Percentiles rank a stretch among this genome's conserved stretches.
Conservation (phyloP, 345 rosid genomes). For the Lumnitzera littorea region DNA sequence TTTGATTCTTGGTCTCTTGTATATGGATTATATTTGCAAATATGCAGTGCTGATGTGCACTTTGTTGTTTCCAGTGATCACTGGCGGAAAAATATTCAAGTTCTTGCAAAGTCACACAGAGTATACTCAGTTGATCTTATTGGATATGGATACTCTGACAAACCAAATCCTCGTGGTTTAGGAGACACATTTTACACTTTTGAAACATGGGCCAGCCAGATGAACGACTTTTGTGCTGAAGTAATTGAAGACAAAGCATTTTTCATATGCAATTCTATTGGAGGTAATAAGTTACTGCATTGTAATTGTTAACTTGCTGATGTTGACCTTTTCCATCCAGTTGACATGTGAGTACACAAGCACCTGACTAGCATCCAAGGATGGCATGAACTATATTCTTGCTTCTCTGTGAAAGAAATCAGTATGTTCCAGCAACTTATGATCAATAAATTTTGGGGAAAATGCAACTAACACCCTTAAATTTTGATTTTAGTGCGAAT, state of each 20-base stretch:
- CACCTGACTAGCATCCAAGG: too few species aligned
- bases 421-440: too few species aligned
- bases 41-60: background rate
- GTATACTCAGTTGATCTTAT: slow-evolving; percentile 82
- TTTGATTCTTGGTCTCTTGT: too few species aligned
- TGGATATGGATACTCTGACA: slow-evolving; percentile 88
- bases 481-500: too few species aligned
- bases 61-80: slow-evolving; percentile 46
- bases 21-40: background rate
- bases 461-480: too few species aligned
- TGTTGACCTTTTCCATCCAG: too few species aligned
- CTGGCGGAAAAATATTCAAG: slow-evolving; percentile 77
- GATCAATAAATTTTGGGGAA: too few species aligned
- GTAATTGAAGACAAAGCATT: slow-evolving; percentile 79
- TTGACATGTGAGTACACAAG: too few species aligned
- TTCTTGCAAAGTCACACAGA: slow-evolving; percentile 66
- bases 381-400: too few species aligned
- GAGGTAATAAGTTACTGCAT: slow-evolving; percentile 42
- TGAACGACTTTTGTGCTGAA: slow-evolving; percentile 61
- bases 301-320: background rate
- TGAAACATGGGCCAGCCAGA: slow-evolving; percentile 80
- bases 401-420: too few species aligned
- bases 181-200: slow-evolving; percentile 65
- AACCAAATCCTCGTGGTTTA: slow-evolving; percentile 71
- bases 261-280: slow-evolving; percentile 86